Evolutionary conservation across 2,329 filamentous ascomycete genomes (phyloP), one percentile per base, ranked within the genome.

Genomic region (Huntiella abstrusa): DNA sequence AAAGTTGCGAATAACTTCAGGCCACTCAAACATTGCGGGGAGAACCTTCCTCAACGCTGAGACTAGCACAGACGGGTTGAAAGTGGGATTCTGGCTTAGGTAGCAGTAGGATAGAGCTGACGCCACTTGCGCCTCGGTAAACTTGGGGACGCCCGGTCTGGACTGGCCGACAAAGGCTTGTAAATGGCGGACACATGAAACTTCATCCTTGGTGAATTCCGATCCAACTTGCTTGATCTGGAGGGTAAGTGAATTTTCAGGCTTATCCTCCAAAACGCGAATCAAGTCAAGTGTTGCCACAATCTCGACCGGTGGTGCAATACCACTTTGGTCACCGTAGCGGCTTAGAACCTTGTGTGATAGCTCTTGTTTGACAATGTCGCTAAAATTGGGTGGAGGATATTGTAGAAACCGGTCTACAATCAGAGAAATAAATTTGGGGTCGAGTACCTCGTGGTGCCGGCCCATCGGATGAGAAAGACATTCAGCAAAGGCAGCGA

Each of bases 351-450:
- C 70, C 52, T 77, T 80, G 57, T 74, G 70, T 48, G 71, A 69
- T 11, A 83, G 70, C 56, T 86, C 81, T 52, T 78, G 69, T 56
- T 82, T 77, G 48, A 75, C 78, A 45, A 78, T 71, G 46, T 85
- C 76, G 55, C 82, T 83, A 65, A 92, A 92, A 59, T 80, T 85
- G 19, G 82, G 83, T 28, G 86, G 85, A 44, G 87, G 85, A 54
- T 87, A 79, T 60, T 91, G 79, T 46, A 93, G 77, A 55, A 92
- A 82, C 54, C 84, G 82, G 60, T 94, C 84, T 60, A 95, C 69
- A 49, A 93, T 79, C 49, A 79, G 67, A 42, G 83, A 82, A 50
- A 95, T 70, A 57, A 91, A 85, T 37, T 73, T 64, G 28, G 79
- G 68, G 8, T 67, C 69, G 46, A 87, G 61, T 51, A 83, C 78